Conservation (phyloP, 495 filamentous ascomycete species). For the Hyaloscypha hepaticicola region DNA sequence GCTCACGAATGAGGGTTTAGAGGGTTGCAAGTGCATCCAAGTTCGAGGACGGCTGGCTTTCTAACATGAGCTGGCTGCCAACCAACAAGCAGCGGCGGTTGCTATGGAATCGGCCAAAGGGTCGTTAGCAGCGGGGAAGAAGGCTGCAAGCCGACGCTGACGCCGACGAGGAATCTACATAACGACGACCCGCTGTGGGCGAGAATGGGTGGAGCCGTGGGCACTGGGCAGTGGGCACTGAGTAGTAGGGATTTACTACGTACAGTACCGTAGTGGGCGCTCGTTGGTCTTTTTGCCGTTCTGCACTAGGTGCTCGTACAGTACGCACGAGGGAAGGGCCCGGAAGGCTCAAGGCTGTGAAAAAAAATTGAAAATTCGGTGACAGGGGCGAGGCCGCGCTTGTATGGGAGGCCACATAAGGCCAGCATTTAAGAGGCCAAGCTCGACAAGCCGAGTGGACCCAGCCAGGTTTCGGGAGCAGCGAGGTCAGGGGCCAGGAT, state of each 20-base stretch:
- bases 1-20: background rate
- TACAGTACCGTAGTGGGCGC: too few species aligned
- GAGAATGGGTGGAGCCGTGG: too few species aligned
- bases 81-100: background rate
- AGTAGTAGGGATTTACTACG: too few species aligned
- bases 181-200: background rate
- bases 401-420: background rate
- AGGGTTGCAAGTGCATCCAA: background rate
- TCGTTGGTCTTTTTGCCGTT: too few species aligned
- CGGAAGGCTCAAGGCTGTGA: conserved; percentile 1
- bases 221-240: too few species aligned
- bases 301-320: too few species aligned
- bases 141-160: background rate
- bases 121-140: background rate
- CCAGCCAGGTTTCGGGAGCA: background rate
- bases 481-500: background rate
- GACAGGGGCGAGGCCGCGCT: background rate
- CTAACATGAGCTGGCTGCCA: background rate
- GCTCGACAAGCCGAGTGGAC: background rate
- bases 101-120: too few species aligned
- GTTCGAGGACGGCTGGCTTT: background rate
- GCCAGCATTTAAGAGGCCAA: background rate
- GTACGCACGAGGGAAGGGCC: background rate
- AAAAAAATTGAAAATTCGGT: background rate
- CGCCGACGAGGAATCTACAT: background rate